Conservation (phyloP, 208 protist genomes). For the Borovskyia barvae region DNA sequence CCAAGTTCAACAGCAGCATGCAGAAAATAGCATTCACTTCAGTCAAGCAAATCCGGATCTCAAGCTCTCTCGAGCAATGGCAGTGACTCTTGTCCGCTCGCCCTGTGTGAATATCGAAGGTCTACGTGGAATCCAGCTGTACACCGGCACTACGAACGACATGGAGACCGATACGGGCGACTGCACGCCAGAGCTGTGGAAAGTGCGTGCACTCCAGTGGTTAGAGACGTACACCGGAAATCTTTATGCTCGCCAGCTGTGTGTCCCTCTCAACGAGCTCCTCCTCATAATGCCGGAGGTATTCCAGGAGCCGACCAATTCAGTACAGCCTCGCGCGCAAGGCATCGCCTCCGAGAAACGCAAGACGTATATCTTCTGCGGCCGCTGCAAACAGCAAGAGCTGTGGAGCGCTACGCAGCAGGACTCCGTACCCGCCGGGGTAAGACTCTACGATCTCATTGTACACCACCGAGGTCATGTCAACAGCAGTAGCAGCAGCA, state of each 20-base stretch:
- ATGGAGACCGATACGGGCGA: background rate
- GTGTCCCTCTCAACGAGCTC: slow-evolving; percentile 81
- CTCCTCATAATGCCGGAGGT: slow-evolving; percentile 75
- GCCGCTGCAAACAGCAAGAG: slow-evolving; percentile 57
- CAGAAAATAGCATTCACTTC: too few relatives aligned
- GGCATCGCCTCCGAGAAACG: slow-evolving; percentile 81
- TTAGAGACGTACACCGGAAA: slow-evolving; percentile 71
- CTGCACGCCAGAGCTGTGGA: slow-evolving; percentile 56
- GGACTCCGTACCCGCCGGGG: slow-evolving; percentile 16
- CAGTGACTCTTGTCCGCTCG: too few relatives aligned
- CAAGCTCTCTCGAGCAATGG: too few relatives aligned
- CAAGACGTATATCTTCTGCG: slow-evolving; percentile 84
- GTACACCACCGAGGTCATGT: slow-evolving; percentile 15
- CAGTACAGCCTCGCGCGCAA: slow-evolving; percentile 56
- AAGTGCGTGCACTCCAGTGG: slow-evolving; percentile 79
- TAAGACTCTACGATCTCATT: slow-evolving; percentile 23
- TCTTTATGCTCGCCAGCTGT: slow-evolving; percentile 57
- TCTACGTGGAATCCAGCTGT: slow-evolving; percentile 18
- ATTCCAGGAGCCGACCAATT: slow-evolving; percentile 53
- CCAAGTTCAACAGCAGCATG: too few relatives aligned
- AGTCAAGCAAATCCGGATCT: too few relatives aligned
- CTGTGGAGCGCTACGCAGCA: slow-evolving; percentile 24
- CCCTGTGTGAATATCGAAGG: slow-evolving; percentile 12
- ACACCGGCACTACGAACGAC: slow-evolving; percentile 5
- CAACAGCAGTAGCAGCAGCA: slow-evolving; percentile 8